These are phyloP conservation scores for Hyaloperonospora brassicae DNA, from an alignment of 352 stramenopile species.

Conservation along the genomic window DNA sequence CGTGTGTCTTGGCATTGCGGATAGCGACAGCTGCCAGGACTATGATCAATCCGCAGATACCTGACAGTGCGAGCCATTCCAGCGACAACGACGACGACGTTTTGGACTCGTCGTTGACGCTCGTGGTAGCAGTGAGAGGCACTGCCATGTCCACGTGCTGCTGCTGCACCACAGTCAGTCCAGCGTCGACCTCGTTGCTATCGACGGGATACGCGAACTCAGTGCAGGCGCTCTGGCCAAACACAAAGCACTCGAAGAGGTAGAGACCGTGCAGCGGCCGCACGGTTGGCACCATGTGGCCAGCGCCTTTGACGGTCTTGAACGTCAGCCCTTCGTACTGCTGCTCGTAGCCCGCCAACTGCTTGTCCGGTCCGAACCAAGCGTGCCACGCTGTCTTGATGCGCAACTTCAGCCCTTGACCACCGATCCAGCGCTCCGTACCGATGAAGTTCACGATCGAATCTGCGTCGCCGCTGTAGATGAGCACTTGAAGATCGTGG, in stretches of 20 bases:
- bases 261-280: conserved; percentile 53
- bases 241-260: conserved; percentile 72
- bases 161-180: conserved; percentile 41
- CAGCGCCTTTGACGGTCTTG: conserved; percentile 87
- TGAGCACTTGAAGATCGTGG: conserved; percentile 39
- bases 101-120: too few species aligned
- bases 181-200: conserved; percentile 40
- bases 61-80: too few species aligned
- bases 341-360: conserved; percentile 81
- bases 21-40: too few species aligned
- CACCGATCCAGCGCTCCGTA: conserved; percentile 75
- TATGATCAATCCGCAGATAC: too few species aligned
- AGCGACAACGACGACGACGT: too few species aligned
- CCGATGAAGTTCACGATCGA: conserved; percentile 71
- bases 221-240: too few species aligned
- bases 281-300: conserved; percentile 80
- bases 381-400: conserved; percentile 37
- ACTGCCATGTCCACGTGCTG: conserved; percentile 6
- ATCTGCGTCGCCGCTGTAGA: conserved; percentile 66
- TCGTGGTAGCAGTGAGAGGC: conserved; percentile 6
- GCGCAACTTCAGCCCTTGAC: conserved; percentile 39
- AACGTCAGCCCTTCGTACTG: conserved; percentile 77
- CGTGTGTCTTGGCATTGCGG: too few species aligned
- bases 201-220: conserved; percentile 39
- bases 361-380: conserved; percentile 50